Evolutionary conservation across 208 protist genomes (phyloP).

Genomic region (Porcisia hertigi): DNA sequence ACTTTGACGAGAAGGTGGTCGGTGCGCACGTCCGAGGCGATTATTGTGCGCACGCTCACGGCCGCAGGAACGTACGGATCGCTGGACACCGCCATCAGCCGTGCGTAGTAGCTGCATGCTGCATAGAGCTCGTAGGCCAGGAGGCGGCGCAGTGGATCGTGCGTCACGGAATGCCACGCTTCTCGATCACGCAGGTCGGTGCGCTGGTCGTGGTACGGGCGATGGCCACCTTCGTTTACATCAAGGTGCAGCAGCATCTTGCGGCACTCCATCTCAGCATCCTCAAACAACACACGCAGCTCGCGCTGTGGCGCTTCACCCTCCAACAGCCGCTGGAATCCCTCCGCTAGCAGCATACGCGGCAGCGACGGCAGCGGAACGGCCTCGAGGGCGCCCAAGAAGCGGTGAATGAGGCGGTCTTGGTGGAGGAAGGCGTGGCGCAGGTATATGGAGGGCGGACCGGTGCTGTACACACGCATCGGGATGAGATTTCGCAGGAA

Average conservation of each 20-base stretch:
- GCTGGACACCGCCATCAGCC: constrained; percentile 55
- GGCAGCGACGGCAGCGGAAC: constrained; percentile 73
- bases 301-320: constrained; percentile 71
- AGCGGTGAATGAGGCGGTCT: constrained; percentile 54
- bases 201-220: constrained; percentile 3
- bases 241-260: constrained; percentile 53
- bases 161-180: constrained; percentile 37
- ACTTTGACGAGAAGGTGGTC: constrained; percentile 54
- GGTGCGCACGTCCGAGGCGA: constrained; percentile 69
- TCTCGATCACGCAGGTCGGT: constrained; percentile 25
- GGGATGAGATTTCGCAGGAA: constrained; percentile 79
- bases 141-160: constrained; percentile 61
- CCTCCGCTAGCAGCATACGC: constrained; percentile 85
- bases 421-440: constrained; percentile 78
- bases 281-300: constrained; percentile 75
- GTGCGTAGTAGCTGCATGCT: constrained; percentile 67
- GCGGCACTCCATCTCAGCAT: constrained; percentile 62
- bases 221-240: constrained; percentile 2
- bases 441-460: constrained; percentile 54
- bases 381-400: constrained; percentile 64
- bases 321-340: constrained; percentile 76
- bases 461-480: constrained; percentile 58
- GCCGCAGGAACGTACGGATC: constrained; percentile 45
- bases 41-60: constrained; percentile 60
- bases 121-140: constrained; percentile 77